These are phyloP conservation scores for Mycena rebaudengoi DNA, from an alignment of 768 basidiomycete species.

Conservation along the genomic window DNA sequence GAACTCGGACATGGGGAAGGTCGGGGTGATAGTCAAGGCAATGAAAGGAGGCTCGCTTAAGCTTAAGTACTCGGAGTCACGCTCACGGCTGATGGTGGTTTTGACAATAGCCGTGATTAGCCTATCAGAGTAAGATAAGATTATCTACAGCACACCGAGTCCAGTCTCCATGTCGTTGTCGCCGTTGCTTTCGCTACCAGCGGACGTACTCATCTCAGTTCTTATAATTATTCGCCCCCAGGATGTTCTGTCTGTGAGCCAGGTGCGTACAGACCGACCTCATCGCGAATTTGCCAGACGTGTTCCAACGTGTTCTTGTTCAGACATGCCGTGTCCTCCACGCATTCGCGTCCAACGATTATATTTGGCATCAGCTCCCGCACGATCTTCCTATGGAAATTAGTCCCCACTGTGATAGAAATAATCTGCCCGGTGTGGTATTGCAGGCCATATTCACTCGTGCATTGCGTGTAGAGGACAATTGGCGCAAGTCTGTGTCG, in stretches of 20 bases:
- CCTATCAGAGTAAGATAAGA: no score
- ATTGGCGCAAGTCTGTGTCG: constrained; percentile 53
- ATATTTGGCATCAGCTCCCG: constrained; percentile 60
- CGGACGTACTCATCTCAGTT: constrained; percentile 54
- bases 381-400: constrained; percentile 58
- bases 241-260: constrained; percentile 58
- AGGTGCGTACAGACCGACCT: constrained; percentile 40
- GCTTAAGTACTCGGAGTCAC: neutral
- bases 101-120: neutral
- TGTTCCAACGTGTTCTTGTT: neutral
- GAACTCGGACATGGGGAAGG: constrained; percentile 64
- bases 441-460: constrained; percentile 51
- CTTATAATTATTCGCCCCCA: constrained; percentile 40
- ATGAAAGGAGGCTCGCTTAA: neutral
- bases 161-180: no score
- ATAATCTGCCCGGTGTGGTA: constrained; percentile 46
- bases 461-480: constrained; percentile 58
- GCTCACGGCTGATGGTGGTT: neutral
- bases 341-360: constrained; percentile 58
- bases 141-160: no score
- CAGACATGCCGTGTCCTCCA: constrained; percentile 70
- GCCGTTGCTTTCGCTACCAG: constrained; percentile 47
- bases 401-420: constrained; percentile 39
- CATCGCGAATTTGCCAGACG: neutral
- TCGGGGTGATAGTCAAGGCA: neutral